phyloP scores from a whole-genome alignment of 75 land plant genomes.

The Pinus tabuliformis region DNA sequence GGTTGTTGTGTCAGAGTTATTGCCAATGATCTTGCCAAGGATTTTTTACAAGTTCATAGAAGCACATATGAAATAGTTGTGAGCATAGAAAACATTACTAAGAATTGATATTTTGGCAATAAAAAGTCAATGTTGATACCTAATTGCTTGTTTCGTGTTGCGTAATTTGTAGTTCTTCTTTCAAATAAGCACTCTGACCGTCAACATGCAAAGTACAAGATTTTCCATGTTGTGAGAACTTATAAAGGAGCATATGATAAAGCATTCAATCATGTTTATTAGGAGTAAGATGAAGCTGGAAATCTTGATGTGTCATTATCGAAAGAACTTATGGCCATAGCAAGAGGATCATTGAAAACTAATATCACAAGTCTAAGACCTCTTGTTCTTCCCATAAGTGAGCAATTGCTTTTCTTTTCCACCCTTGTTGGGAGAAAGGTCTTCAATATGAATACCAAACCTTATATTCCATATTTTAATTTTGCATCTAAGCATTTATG shows the following conservation, averaged over 20 bases:
- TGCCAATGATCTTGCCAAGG: conserved; percentile 60
- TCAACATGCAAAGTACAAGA: conserved; percentile 39
- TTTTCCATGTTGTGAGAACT: conserved; percentile 54
- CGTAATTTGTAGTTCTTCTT: conserved; percentile 50
- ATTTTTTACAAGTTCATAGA: conserved; percentile 67
- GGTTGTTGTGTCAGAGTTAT: conserved; percentile 75
- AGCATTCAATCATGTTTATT: conserved; percentile 65
- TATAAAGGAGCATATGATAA: conserved; percentile 65
- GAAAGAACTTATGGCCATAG: conserved; percentile 73
- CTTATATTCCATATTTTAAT: conserved; percentile 64
- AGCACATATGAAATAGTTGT: conserved; percentile 67
- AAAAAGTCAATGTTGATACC: conserved; percentile 59
- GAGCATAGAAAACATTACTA: conserved; percentile 77
- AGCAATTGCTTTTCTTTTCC: conserved; percentile 61
- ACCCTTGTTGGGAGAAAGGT: conserved; percentile 48
- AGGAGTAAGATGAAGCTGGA: conserved; percentile 51
- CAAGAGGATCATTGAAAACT: conserved; percentile 51
- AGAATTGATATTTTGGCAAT: conserved; percentile 80
- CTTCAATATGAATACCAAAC: conserved; percentile 43
- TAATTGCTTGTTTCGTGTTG: conserved; percentile 65
- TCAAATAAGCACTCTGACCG: conserved; percentile 34
- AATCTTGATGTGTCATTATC: conserved; percentile 54
- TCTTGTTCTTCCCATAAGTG: conserved; percentile 53
- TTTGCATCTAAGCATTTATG: conserved; percentile 66
- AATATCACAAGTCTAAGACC: conserved; percentile 65